phyloP scores from a whole-genome alignment of 2,329 filamentous ascomycete genomes.

The Claviceps purpurea region DNA sequence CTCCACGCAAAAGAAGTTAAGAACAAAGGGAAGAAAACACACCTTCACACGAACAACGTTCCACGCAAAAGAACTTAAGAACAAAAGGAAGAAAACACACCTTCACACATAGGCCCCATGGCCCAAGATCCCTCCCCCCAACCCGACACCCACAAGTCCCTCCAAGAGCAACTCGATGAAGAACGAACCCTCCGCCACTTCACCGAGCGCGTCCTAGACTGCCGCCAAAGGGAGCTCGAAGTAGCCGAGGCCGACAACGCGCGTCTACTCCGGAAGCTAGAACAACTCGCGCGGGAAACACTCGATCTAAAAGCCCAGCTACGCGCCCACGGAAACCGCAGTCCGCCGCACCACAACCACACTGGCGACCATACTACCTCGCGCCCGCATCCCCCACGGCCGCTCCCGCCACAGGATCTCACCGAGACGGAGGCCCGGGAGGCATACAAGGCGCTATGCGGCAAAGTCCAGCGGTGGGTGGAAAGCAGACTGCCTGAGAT shows the following conservation, averaged over 20 bases:
- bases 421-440: constrained; percentile 23
- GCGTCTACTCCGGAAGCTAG: constrained; percentile 15
- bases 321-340: constrained; percentile 13
- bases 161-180: constrained; percentile 16
- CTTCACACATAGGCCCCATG: background rate
- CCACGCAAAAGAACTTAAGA: too few species aligned
- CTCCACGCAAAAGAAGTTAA: too few species aligned
- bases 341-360: constrained; percentile 12
- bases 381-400: constrained; percentile 18
- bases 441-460: constrained; percentile 19
- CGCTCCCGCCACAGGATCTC: constrained; percentile 20
- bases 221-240: constrained; percentile 22
- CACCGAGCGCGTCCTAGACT: constrained; percentile 24
- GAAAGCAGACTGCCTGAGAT: constrained; percentile 19
- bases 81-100: background rate
- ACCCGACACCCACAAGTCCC: constrained; percentile 2
- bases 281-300: constrained; percentile 18
- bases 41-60: background rate
- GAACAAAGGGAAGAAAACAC: background rate
- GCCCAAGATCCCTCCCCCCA: background rate
- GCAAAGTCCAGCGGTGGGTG: constrained; percentile 23
- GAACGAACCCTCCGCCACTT: constrained; percentile 21
- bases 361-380: constrained; percentile 20
- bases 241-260: constrained; percentile 16
- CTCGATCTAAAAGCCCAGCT: constrained; percentile 16